Evolutionary conservation across 345 rosid genomes (phyloP), one percentile per base, ranked within the genome.

Genomic region (Lumnitzera racemosa): DNA sequence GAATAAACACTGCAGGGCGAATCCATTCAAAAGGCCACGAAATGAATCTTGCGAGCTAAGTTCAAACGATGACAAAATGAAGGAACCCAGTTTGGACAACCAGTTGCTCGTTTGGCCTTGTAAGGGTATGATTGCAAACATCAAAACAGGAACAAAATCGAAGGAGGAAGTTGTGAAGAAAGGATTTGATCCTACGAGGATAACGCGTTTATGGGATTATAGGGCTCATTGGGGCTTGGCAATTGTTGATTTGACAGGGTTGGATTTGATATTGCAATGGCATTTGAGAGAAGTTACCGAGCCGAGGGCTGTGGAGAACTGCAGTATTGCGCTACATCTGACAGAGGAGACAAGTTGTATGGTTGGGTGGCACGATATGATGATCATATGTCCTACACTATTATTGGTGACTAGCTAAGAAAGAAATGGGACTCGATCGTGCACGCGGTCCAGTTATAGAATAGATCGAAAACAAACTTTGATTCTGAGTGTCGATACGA

Each of bases 281-380:
- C 56, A 53, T 88, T 88, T 31, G 90, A 84, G 58, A 80, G 70
- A 51, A 68, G 79, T 27, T 84, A 71, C 59, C 67, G 71, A 51
- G 58, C 47, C 46, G 63, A 73, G 36, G 53, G 13, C 11, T 53
- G 72, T 61, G 96, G 96, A 49, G 80, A 67, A 76, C 75, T 51
- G 65, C 83, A 88, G 15, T 87, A 68, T 57, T 55, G 16, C 63
- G 27, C 53, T 1, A 62, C 58, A 3, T 70, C 62, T 59, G 11
- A 63, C 51, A 54, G 51, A 53, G 83, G 81, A 60, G 67, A 72
- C 49, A 71, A 59, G 54, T 51, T 64, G 48, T 88, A 74, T 68
- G 96, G 87, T 57, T 88, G 97, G 98, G 67, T 86, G 58, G 91
- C 90, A 10, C 58, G 84, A 15, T 85, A 75, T 36, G 82, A 69